phyloP scores from a whole-genome alignment of 306 rosid species.

The Casuarina cunninghamiana region DNA sequence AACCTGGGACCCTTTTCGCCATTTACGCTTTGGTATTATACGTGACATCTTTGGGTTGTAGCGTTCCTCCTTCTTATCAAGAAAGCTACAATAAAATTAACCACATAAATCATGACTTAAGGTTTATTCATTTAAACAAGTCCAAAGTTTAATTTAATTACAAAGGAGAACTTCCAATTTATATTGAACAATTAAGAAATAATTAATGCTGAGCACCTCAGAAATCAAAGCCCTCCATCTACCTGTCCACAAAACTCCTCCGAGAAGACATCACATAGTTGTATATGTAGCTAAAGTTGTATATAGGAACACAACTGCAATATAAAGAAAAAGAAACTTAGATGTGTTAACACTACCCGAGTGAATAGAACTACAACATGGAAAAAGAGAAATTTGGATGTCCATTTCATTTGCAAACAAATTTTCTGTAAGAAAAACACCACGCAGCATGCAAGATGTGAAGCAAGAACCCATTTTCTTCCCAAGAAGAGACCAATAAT shows the following conservation, averaged over 20 bases:
- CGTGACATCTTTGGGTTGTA: slow-evolving; percentile 93
- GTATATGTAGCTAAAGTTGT: slow-evolving; percentile 86
- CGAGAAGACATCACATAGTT: slow-evolving; percentile 79
- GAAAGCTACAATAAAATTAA: slow-evolving; percentile 68
- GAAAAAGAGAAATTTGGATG: background rate
- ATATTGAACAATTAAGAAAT: slow-evolving; percentile 33
- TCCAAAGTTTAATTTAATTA: background rate
- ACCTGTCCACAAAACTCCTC: slow-evolving; percentile 98
- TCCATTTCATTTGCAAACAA: background rate
- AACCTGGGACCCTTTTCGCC: slow-evolving; percentile 99
- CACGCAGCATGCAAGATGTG: background rate
- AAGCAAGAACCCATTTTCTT: background rate
- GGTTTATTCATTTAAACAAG: slow-evolving; percentile 16
- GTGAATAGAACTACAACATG: slow-evolving; percentile 50
- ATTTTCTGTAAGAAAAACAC: background rate
- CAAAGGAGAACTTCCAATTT: background rate
- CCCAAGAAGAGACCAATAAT: background rate
- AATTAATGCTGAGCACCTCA: slow-evolving; percentile 58
- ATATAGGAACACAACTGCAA: slow-evolving; percentile 93
- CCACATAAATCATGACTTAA: slow-evolving; percentile 13
- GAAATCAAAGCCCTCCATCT: slow-evolving; percentile 52
- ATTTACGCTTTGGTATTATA: slow-evolving; percentile 70
- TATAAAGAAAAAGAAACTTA: slow-evolving; percentile 35
- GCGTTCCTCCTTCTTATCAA: slow-evolving; percentile 89
- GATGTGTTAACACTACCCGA: slow-evolving; percentile 7